phyloP scores from a whole-genome alignment of 2,329 filamentous ascomycete genomes.

The Malbranchea zuffiana region DNA sequence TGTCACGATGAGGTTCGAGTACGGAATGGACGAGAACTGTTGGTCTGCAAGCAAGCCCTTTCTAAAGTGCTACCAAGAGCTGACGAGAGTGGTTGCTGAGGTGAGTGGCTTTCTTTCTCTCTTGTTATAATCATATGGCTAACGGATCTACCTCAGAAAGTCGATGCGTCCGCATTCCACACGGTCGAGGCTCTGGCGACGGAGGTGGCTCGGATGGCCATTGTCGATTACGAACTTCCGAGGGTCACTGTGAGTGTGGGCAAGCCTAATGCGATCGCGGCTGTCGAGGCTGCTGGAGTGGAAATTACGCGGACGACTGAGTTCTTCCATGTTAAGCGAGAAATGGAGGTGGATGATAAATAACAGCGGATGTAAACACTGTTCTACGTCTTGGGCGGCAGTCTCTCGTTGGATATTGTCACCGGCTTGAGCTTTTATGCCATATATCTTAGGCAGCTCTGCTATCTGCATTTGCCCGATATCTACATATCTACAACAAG shows the following conservation, averaged over 20 bases:
- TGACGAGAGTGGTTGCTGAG: slow-evolving; percentile 31
- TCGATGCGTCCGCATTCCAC: slow-evolving; percentile 40
- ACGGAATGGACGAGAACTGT: slow-evolving; percentile 20
- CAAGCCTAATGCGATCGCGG: slow-evolving; percentile 42
- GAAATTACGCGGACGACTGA: slow-evolving; percentile 38
- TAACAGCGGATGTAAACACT: no score
- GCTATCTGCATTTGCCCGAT: no score
- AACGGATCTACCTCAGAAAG: slow-evolving; percentile 22
- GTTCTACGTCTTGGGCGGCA: no score
- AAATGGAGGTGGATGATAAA: slow-evolving; percentile 2
- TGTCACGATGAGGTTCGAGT: slow-evolving; percentile 30
- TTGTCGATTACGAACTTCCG: slow-evolving; percentile 35
- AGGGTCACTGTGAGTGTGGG: slow-evolving; percentile 39
- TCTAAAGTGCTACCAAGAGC: slow-evolving; percentile 30
- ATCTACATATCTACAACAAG: no score
- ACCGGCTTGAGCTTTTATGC: no score
- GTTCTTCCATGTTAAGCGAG: slow-evolving; percentile 32
- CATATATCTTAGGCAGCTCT: no score
- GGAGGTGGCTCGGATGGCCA: slow-evolving; percentile 37
- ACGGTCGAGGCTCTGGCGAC: slow-evolving; percentile 43
- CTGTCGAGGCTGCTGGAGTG: slow-evolving; percentile 40
- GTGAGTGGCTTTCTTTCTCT: slow-evolving; percentile 19
- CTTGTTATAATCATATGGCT: slow-evolving; percentile 3
- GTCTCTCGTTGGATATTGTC: no score
- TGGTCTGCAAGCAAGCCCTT: slow-evolving; percentile 21